Percentiles rank a stretch among this genome's conserved stretches.
These are phyloP conservation scores for Fusarium domesticum DNA, from an alignment of 2,329 filamentous ascomycete species.

Conservation along the genomic window DNA sequence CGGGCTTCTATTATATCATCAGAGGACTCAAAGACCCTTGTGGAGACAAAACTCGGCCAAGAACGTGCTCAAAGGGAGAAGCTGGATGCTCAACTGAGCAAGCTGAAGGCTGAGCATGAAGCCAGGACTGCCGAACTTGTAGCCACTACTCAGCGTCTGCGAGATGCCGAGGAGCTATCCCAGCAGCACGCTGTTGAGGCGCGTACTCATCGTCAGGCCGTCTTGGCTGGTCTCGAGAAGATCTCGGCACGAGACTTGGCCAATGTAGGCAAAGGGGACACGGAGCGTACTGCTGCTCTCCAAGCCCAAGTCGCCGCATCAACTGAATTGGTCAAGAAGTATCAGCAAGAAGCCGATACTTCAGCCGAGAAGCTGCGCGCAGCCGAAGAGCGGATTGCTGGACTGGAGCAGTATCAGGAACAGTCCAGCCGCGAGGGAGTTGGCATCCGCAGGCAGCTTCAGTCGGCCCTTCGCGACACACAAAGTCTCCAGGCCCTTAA, in stretches of 20 bases:
- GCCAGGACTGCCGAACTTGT: conserved; percentile 75
- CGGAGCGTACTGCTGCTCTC: conserved; percentile 68
- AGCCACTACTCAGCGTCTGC: conserved; percentile 67
- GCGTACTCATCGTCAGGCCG: conserved; percentile 75
- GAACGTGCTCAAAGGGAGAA: conserved; percentile 73
- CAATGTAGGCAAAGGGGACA: conserved; percentile 47
- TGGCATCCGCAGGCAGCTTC: conserved; percentile 83
- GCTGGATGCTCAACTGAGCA: conserved; percentile 72
- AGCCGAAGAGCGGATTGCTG: conserved; percentile 94
- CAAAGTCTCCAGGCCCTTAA: conserved; percentile 79
- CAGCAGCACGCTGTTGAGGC: conserved; percentile 87
- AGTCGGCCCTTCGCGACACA: conserved; percentile 76
- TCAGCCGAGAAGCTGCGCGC: conserved; percentile 86
- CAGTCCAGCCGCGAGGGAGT: conserved; percentile 93
- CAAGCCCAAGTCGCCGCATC: conserved; percentile 77
- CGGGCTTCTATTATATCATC: conserved; percentile 77
- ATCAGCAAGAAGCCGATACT: conserved; percentile 81
- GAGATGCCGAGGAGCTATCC: conserved; percentile 82
- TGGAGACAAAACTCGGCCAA: conserved; percentile 80
- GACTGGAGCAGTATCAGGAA: conserved; percentile 94
- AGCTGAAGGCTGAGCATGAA: conserved; percentile 81
- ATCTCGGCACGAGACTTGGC: conserved; percentile 55
- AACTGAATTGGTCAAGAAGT: conserved; percentile 78
- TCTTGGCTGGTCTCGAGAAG: conserved; percentile 79
- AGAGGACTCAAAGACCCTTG: conserved; percentile 67